These are phyloP conservation scores for Perkinsus marinus DNA, from an alignment of 169 alveolate genomes.

Conservation along the genomic window DNA sequence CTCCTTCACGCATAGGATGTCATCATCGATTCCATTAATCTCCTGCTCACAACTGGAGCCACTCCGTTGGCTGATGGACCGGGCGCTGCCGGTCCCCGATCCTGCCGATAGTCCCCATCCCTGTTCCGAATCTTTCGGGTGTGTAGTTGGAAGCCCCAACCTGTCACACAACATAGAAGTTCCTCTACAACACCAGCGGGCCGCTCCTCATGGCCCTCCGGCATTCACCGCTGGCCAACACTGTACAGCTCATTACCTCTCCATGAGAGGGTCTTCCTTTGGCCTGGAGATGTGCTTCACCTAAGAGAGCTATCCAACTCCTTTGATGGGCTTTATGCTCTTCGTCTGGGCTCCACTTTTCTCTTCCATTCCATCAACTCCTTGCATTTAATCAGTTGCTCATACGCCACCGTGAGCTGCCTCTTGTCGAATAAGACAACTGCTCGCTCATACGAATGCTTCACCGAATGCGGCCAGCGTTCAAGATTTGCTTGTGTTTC, in stretches of 20 bases:
- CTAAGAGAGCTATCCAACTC: neutral
- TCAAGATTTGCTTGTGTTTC: neutral
- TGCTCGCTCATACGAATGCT: neutral
- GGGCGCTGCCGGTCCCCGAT: neutral
- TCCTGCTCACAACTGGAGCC: neutral
- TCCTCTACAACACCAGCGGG: too few relatives aligned
- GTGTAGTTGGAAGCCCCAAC: neutral
- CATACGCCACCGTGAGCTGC: neutral
- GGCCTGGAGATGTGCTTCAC: neutral
- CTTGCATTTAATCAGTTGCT: neutral
- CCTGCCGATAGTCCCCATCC: neutral
- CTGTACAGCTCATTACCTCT: neutral
- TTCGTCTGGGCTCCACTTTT: neutral
- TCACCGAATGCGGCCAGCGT: neutral
- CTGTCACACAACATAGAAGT: neutral
- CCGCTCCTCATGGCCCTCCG: too few relatives aligned
- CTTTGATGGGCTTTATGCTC: too few relatives aligned
- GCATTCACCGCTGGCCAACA: too few relatives aligned
- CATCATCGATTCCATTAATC: neutral
- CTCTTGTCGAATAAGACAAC: neutral
- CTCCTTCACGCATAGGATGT: neutral
- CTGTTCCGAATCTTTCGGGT: neutral
- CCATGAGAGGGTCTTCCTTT: neutral
- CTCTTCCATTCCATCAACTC: neutral
- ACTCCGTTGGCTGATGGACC: neutral